Evolutionary conservation across 345 rosid genomes (phyloP).

Genomic region (Populus nigra): DNA sequence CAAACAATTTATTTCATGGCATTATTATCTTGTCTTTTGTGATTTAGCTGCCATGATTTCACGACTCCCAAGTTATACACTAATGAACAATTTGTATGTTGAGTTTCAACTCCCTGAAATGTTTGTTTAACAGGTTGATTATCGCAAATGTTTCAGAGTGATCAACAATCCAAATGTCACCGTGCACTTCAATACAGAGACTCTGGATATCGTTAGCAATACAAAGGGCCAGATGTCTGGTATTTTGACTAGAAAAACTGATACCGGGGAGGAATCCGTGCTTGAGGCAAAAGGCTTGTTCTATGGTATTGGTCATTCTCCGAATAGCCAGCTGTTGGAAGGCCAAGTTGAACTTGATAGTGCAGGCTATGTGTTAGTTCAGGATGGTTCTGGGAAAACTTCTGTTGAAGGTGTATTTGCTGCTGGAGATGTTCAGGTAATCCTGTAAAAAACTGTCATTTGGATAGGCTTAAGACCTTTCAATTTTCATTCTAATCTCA

Average conservation of each 20-base stretch:
- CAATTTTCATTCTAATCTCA: not conserved
- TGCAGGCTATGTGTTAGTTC: conserved; percentile 72
- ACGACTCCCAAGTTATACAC: conserved; percentile 39
- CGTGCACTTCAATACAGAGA: conserved; percentile 86
- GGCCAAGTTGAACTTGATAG: conserved; percentile 91
- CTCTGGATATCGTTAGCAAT: conserved; percentile 81
- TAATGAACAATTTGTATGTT: conserved; percentile 64
- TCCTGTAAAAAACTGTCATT: conserved; percentile 8
- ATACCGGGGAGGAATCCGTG: conserved; percentile 76
- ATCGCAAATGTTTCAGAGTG: conserved; percentile 99
- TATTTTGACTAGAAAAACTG: conserved; percentile 60
- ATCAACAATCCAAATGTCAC: conserved; percentile 90
- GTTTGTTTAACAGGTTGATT: conserved; percentile 99
- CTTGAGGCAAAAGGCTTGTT: conserved; percentile 95
- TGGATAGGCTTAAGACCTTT: not conserved
- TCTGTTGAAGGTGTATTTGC: conserved; percentile 93
- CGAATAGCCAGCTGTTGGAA: conserved; percentile 81
- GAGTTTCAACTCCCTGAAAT: conserved; percentile 98
- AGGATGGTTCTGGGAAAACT: conserved; percentile 76
- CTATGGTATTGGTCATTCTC: conserved; percentile 97
- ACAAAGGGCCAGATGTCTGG: conserved; percentile 94
- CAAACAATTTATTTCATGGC: conserved; percentile 5
- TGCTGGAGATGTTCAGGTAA: conserved; percentile 98
- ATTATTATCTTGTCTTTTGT: conserved; percentile 4
- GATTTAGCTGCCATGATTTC: conserved; percentile 24